Evolutionary conservation across 805 yeast genomes (phyloP).

Genomic region (Schwanniomyces pseudopolymorphus): DNA sequence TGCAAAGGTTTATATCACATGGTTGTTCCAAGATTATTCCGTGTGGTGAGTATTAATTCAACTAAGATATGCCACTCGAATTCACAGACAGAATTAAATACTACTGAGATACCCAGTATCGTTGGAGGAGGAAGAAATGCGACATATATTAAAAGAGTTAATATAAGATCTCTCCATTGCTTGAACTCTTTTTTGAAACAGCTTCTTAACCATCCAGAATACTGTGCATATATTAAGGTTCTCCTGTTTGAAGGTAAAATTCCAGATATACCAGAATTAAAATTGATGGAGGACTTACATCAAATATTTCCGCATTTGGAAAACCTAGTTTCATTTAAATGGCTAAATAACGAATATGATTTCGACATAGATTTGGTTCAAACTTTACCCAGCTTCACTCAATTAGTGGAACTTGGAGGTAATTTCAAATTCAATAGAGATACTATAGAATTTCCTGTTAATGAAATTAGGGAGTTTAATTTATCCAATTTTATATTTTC

Average conservation of each 20-base stretch:
- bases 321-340: slow-evolving; percentile 15
- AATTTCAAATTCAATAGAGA: slow-evolving; percentile 12
- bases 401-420: slow-evolving; percentile 13
- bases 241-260: slow-evolving; percentile 11
- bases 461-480: slow-evolving; percentile 13
- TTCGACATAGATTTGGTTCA: slow-evolving; percentile 12
- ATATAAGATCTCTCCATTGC: slow-evolving; percentile 13
- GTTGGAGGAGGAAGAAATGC: neutral
- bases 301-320: slow-evolving; percentile 14
- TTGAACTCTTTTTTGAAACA: slow-evolving; percentile 18
- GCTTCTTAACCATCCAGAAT: slow-evolving; percentile 8
- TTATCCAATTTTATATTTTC: slow-evolving; percentile 9
- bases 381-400: slow-evolving; percentile 11
- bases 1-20: slow-evolving; percentile 9
- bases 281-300: slow-evolving; percentile 13
- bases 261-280: slow-evolving; percentile 26
- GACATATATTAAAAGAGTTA: neutral
- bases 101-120: neutral
- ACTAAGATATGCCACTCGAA: slow-evolving; percentile 2
- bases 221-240: slow-evolving; percentile 12
- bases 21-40: slow-evolving; percentile 13
- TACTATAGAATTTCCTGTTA: slow-evolving; percentile 4
- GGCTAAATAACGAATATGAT: slow-evolving; percentile 17
- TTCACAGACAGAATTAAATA: neutral
- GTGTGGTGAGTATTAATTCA: slow-evolving; percentile 12